phyloP scores from a whole-genome alignment of 805 yeast genomes.

The Nakazawaea ambrosiae region DNA sequence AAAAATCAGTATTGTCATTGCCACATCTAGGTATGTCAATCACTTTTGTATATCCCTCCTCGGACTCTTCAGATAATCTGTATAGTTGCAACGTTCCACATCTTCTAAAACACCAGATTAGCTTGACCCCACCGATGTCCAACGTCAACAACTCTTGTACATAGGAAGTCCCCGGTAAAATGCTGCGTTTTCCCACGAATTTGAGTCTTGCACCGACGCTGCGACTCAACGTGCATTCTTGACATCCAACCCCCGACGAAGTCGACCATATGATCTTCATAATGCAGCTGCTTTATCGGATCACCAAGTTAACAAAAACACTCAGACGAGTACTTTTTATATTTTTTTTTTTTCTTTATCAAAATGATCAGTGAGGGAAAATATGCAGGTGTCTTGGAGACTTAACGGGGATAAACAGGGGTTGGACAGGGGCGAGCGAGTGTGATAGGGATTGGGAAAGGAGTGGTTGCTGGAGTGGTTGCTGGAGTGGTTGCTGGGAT shows the following conservation, averaged over 20 bases:
- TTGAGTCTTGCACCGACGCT: not conserved
- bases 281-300: too few species aligned
- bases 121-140: not conserved
- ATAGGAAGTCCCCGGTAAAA: constrained; percentile 1
- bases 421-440: too few species aligned
- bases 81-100: constrained; percentile 4
- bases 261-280: not conserved
- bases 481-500: too few species aligned
- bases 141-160: constrained; percentile 1
- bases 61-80: not conserved
- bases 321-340: too few species aligned
- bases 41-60: not conserved
- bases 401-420: too few species aligned
- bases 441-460: too few species aligned
- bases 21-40: constrained; percentile 2
- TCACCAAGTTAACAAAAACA: too few species aligned
- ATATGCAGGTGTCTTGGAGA: too few species aligned
- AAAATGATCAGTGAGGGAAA: too few species aligned
- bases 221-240: too few species aligned
- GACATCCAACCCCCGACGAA: not conserved
- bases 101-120: constrained; percentile 8
- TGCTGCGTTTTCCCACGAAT: not conserved
- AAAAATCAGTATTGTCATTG: constrained; percentile 7
- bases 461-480: too few species aligned
- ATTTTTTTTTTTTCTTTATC: too few species aligned